phyloP scores from a whole-genome alignment of 441 rosid species.

The Populus tomentosa region DNA sequence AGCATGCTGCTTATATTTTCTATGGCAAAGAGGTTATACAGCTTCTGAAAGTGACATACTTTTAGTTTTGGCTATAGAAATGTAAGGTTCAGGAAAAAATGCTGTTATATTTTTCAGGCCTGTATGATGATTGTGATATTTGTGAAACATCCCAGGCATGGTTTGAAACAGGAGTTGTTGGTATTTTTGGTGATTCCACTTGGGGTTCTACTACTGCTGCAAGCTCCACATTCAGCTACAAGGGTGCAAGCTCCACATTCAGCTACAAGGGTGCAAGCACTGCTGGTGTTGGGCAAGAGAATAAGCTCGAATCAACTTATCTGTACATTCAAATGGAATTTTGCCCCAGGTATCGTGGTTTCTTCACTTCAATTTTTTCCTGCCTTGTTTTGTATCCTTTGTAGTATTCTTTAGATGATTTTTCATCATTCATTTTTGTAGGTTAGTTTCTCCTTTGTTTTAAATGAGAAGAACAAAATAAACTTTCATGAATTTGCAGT shows the following conservation, averaged over 20 bases:
- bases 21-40: neutral
- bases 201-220: slow-evolving; percentile 82
- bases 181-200: slow-evolving; percentile 51
- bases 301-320: slow-evolving; percentile 74
- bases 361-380: neutral
- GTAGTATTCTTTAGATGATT: neutral
- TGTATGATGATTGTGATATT: slow-evolving; percentile 29
- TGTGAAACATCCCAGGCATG: slow-evolving; percentile 76
- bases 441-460: neutral
- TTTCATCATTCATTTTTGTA: neutral
- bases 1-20: neutral
- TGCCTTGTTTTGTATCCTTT: neutral
- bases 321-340: slow-evolving; percentile 97
- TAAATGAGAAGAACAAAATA: neutral
- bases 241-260: slow-evolving; percentile 51
- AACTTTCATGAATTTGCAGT: neutral
- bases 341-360: slow-evolving; percentile 76
- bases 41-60: neutral
- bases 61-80: neutral
- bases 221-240: slow-evolving; percentile 56
- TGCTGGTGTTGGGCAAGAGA: slow-evolving; percentile 62
- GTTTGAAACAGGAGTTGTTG: slow-evolving; percentile 88
- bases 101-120: slow-evolving; percentile 5
- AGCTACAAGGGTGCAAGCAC: slow-evolving; percentile 51
- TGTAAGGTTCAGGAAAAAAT: neutral